phyloP scores from a whole-genome alignment of 129 eudicot genomes.

The Escallonia rubra region DNA sequence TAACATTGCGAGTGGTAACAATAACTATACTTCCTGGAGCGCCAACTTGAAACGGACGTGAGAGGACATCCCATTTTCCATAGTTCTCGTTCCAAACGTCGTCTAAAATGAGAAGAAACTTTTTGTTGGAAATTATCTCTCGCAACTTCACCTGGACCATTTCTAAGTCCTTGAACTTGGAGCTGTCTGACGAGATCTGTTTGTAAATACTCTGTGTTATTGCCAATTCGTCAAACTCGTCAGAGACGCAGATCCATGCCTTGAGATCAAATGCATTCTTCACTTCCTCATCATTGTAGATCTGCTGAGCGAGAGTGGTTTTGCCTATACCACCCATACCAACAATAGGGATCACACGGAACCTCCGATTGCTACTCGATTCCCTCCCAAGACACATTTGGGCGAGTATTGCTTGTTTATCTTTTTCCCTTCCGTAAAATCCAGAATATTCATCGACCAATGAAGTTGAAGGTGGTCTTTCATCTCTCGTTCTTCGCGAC shows the following conservation, averaged over 20 bases:
- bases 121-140: constrained; percentile 18
- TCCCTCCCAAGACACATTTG: too few relatives aligned
- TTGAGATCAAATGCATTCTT: constrained; percentile 16
- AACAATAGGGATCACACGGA: constrained; percentile 24
- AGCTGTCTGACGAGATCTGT: constrained; percentile 4
- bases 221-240: constrained; percentile 15
- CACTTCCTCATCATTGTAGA: constrained; percentile 25
- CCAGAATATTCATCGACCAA: too few relatives aligned
- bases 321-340: constrained; percentile 47
- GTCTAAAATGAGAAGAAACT: constrained; percentile 37
- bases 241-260: constrained; percentile 44
- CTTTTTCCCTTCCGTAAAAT: too few relatives aligned
- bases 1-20: constrained; percentile 34
- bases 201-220: constrained; percentile 21
- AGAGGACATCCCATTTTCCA: constrained; percentile 26
- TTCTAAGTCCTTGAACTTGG: constrained; percentile 15
- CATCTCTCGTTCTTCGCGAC: too few relatives aligned
- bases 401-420: too few relatives aligned
- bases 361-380: too few relatives aligned
- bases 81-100: constrained; percentile 43
- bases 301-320: constrained; percentile 33
- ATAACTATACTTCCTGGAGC: constrained; percentile 41
- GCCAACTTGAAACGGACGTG: constrained; percentile 27
- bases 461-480: too few relatives aligned
- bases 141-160: constrained; percentile 26